Base-by-base conservation (phyloP, 352 stramenopile species). In the Phytopythium helicoides region DNA sequence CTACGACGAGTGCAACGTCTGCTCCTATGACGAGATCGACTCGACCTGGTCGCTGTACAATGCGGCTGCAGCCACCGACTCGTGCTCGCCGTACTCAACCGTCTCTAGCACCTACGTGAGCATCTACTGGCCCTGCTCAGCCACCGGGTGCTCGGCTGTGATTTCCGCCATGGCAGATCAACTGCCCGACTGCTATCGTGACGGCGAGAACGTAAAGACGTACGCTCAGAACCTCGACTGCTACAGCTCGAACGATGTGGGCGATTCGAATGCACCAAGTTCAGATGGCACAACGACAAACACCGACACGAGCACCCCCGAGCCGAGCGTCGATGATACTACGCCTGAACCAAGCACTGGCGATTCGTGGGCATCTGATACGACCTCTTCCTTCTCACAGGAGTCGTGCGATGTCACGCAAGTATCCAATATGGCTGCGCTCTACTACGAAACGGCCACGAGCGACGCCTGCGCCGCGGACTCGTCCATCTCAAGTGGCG, bases 391-490 rank as follows among this genome's bases (percentile, higher is more conserved):
- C 15, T 48, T 39, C 44, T 39, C 44, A 18, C 26, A 6, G n/a
- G 44, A 51, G 21, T 39, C n/a, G 8, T 51, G 44, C 44, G 23
- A 25, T 12, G 21, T 11, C 9, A 26, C 52, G 8, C 59, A 72
- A 26, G 53, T 58, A 23, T 53, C 47, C 3, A 25, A 34, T 1
- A 58, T 68, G 56, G 55, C 51, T 55, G 35, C 60, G 1, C 12
- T 35, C 7, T 68, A 54, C 39, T 49, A 58, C 15, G 38, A 41
- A 12, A 62, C 40, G 18, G 68, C 68, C 15, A 52, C 19, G 18
- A 69, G 64, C 44, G 25, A 54, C 14, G 57, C 59, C 22, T 78
- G 68, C 35, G 28, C 39, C 1, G 25, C 26, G 18, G 54, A 67
- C 36, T 56, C 64, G 1, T 35, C 25, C 25, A 26, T 70, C 38